A percentile compares a stretch with the other conserved stretches of the same genome.
phyloP scores from a whole-genome alignment of 176 grass and related monocot genomes.

The Tillandsia fasciculata region DNA sequence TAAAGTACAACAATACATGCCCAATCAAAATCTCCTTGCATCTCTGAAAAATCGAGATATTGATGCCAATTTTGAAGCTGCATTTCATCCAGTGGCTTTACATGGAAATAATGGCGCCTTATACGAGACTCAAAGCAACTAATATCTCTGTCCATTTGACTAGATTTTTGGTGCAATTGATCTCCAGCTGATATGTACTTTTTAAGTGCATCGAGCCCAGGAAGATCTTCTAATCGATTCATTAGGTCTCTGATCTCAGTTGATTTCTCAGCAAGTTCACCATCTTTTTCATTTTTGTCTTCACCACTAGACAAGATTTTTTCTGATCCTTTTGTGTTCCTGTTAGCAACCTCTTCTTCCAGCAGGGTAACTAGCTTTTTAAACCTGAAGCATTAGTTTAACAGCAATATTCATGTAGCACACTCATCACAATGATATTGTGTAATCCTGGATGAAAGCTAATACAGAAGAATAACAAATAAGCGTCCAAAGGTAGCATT shows the following conservation, averaged over 20 bases:
- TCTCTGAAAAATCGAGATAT: constrained; percentile 91
- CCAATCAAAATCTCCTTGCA: constrained; percentile 93
- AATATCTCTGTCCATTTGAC: constrained; percentile 63
- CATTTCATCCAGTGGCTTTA: constrained; percentile 65
- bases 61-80: constrained; percentile 86
- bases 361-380: constrained; percentile 57
- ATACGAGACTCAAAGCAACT: constrained; percentile 60
- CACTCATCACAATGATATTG: neutral
- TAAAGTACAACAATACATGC: constrained; percentile 34
- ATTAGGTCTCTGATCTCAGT: constrained; percentile 37
- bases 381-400: constrained; percentile 60
- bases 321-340: constrained; percentile 25
- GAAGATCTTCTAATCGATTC: constrained; percentile 25
- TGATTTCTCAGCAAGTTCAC: constrained; percentile 39
- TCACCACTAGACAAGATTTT: constrained; percentile 28
- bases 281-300: constrained; percentile 28
- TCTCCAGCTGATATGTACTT: constrained; percentile 60
- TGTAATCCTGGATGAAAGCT: neutral
- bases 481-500: neutral
- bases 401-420: constrained; percentile 14
- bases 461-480: neutral
- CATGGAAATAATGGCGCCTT: constrained; percentile 69
- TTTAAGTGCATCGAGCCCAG: constrained; percentile 40
- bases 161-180: constrained; percentile 53
- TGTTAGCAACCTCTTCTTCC: constrained; percentile 45